phyloP scores from a whole-genome alignment of 306 rosid genomes.

The Aeschynomene evenia region DNA sequence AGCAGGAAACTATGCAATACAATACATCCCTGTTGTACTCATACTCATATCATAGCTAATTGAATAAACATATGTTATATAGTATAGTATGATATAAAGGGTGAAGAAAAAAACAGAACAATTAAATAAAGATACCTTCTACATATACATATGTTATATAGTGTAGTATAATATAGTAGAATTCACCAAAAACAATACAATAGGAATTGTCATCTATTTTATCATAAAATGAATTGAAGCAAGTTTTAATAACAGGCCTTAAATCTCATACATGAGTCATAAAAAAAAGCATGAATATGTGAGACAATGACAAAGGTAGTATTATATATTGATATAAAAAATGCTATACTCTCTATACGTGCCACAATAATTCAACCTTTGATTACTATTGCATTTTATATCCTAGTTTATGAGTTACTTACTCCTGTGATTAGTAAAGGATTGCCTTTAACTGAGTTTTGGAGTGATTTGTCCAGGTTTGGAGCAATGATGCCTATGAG shows the following conservation, averaged over 20 bases:
- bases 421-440: too few relatives aligned
- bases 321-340: too few relatives aligned
- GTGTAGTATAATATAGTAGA: neutral
- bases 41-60: too few relatives aligned
- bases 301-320: conserved; percentile 17
- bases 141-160: neutral
- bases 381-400: too few relatives aligned
- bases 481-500: too few relatives aligned
- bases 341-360: neutral
- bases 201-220: conserved; percentile 15
- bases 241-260: conserved; percentile 21
- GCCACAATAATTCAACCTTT: neutral
- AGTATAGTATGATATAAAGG: too few relatives aligned
- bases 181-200: neutral
- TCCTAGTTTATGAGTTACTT: too few relatives aligned
- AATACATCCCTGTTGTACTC: too few relatives aligned
- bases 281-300: conserved; percentile 34
- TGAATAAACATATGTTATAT: too few relatives aligned
- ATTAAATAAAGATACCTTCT: neutral
- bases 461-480: too few relatives aligned
- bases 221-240: neutral
- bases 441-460: too few relatives aligned
- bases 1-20: too few relatives aligned
- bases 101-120: neutral
- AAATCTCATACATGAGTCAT: conserved; percentile 25